These are phyloP conservation scores for Coprinopsis cinerea DNA, from an alignment of 768 basidiomycete species.

Conservation along the genomic window DNA sequence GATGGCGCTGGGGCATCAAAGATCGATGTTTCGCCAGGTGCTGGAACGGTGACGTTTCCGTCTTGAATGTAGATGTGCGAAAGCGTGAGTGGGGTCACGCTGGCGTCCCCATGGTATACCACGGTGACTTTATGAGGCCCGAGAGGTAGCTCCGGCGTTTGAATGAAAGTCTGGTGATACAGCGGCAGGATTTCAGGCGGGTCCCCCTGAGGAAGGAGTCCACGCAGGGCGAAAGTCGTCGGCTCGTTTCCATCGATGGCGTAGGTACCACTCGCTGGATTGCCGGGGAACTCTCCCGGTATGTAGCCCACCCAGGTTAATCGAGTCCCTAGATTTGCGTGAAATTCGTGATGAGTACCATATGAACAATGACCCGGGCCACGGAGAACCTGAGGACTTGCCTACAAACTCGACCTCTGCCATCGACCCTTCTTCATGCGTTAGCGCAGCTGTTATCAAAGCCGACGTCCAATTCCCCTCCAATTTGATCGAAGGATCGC, in stretches of 20 bases:
- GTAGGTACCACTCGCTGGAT: background rate
- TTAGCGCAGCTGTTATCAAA: no score
- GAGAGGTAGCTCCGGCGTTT: background rate
- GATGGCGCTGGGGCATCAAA: no score
- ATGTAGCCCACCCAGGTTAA: background rate
- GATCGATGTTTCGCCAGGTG: no score
- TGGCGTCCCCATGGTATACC: background rate
- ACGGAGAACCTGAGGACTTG: no score
- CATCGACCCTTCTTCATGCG: no score
- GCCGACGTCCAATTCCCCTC: no score
- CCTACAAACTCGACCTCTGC: no score
- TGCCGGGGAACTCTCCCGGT: background rate
- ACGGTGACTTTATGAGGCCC: background rate
- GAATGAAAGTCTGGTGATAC: background rate
- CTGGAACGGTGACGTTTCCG: background rate
- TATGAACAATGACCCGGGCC: no score
- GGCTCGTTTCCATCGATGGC: background rate
- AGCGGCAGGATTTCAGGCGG: background rate
- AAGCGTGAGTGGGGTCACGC: background rate
- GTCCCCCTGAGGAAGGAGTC: background rate
- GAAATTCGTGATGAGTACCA: no score
- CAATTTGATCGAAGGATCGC: no score
- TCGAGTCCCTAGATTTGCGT: background rate
- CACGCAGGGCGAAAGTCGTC: background rate
- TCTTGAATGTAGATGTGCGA: background rate